Evolutionary conservation across 2,329 filamentous ascomycete species (phyloP).

Genomic region (Calonectria fujianensis): DNA sequence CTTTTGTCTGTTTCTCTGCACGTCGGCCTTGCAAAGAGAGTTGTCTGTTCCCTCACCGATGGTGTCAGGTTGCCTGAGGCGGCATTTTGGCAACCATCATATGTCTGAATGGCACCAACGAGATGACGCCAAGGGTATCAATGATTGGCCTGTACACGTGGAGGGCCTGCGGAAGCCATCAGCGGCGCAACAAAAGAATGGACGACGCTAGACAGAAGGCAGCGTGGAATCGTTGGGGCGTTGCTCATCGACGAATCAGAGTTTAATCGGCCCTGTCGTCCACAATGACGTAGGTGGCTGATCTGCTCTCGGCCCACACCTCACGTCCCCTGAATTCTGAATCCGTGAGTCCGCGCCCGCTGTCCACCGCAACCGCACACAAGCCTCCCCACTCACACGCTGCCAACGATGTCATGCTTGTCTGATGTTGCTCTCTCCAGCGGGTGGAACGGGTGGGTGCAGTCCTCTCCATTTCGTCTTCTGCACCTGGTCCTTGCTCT

Average conservation of each 20-base stretch:
- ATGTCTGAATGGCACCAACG: background rate
- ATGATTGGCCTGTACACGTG: conserved; percentile 25
- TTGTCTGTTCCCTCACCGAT: background rate
- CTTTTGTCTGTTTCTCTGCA: background rate
- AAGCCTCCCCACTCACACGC: conserved; percentile 32
- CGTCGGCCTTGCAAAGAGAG: background rate
- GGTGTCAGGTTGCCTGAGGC: background rate
- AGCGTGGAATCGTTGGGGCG: conserved; percentile 13
- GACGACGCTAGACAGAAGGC: conserved; percentile 10
- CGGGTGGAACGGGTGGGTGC: conserved; percentile 26
- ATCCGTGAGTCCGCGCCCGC: conserved; percentile 40
- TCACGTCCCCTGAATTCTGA: conserved; percentile 46
- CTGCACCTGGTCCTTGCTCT: background rate
- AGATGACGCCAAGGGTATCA: conserved; percentile 3
- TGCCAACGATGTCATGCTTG: conserved; percentile 27
- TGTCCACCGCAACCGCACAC: conserved; percentile 34
- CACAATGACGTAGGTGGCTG: conserved; percentile 55
- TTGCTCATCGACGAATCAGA: conserved; percentile 45
- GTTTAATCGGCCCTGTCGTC: conserved; percentile 42
- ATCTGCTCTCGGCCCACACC: conserved; percentile 36
- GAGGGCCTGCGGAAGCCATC: conserved; percentile 17
- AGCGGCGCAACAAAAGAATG: conserved; percentile 14
- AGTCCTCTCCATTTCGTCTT: background rate
- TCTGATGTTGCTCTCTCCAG: conserved; percentile 32
- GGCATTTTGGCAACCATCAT: conserved; percentile 13